Percentiles rank a stretch among this genome's conserved stretches.
Conservation (phyloP, 2,329 filamentous ascomycete species). For the Ceratocystis harringtonii region DNA sequence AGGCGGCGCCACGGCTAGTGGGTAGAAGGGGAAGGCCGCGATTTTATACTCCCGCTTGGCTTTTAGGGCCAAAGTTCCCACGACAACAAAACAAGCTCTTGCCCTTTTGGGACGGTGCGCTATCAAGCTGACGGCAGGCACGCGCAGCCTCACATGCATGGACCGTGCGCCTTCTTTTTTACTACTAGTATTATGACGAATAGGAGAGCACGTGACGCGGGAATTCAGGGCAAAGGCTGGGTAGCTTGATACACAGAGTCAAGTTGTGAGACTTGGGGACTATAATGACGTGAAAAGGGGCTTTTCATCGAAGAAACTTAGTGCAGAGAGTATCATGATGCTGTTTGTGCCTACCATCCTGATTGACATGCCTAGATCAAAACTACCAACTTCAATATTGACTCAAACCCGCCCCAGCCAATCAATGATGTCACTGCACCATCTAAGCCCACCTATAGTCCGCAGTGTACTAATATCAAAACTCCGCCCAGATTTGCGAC, state of each 20-base stretch:
- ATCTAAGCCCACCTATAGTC: not conserved
- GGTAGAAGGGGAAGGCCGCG: not conserved
- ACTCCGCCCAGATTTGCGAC: not conserved
- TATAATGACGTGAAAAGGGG: not conserved
- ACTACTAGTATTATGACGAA: not conserved
- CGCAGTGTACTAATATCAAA: not conserved
- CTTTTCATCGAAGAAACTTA: too few species aligned
- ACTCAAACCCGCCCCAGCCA: not conserved
- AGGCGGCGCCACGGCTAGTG: not conserved
- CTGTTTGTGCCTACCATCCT: too few species aligned
- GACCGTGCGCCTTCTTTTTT: not conserved
- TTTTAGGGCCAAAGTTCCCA: not conserved
- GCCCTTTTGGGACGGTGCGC: not conserved
- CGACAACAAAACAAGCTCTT: conserved; percentile 6
- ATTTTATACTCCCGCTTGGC: not conserved
- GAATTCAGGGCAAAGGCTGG: not conserved
- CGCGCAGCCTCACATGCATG: conserved; percentile 6
- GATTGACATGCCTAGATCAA: too few species aligned
- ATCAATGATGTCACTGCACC: not conserved
- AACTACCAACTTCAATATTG: too few species aligned
- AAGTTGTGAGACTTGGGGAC: not conserved
- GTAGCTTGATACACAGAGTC: not conserved
- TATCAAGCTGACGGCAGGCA: not conserved
- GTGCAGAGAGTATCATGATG: too few species aligned
- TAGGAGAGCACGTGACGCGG: not conserved